Evolutionary conservation across 768 basidiomycete species (phyloP), one percentile per base, ranked within the genome.

Genomic region (Leccinellum albellum): DNA sequence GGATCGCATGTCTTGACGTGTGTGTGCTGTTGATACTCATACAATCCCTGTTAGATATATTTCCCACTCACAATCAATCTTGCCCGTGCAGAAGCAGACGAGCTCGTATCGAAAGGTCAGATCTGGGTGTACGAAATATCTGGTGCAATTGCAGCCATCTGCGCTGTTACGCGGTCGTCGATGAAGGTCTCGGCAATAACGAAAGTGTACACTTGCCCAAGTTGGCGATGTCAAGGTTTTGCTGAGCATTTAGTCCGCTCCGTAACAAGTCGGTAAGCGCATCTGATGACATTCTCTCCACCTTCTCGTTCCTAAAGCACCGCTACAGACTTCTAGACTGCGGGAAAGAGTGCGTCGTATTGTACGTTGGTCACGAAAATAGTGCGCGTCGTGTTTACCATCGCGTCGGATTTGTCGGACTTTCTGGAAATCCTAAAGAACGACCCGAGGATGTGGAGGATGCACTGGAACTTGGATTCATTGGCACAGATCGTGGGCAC

Each of bases 321-420:
- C 24, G 45, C 33, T 15, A 52, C 46, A 69, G 82, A 32, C 67
- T 82, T 32, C 65, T 79, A 40, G 69, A 75, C 33, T 73, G 71
- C 50, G 74, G 77, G 4, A 82, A 80, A 64, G 71, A 79, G 32
- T 70, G 66, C 44, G 82, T 84, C 31, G 78, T 81, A 17, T 70
- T 84, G 45, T 84, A 83, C 52, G 83, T 85, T 20, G 81, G 80
- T 7, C 74, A 75, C 54, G 74, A 76, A 35, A 84, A 83, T 61
- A 73, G 62, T 46, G 83, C 82, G 7, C 75, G 75, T 56, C 75
- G 74, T 55, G 77, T 85, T 32, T 85, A 84, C 57, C 73, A 77
- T 53, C 81, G 79, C 37, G 74, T 85, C 12, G 82, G 83, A 21
- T 84, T 79, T 61, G 74, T 72, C 28, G 80, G 79, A 40, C 67